Percentiles rank a stretch among this genome's conserved stretches.
Conservation (phyloP, 164 flowering plant species). For the Sedum album region DNA sequence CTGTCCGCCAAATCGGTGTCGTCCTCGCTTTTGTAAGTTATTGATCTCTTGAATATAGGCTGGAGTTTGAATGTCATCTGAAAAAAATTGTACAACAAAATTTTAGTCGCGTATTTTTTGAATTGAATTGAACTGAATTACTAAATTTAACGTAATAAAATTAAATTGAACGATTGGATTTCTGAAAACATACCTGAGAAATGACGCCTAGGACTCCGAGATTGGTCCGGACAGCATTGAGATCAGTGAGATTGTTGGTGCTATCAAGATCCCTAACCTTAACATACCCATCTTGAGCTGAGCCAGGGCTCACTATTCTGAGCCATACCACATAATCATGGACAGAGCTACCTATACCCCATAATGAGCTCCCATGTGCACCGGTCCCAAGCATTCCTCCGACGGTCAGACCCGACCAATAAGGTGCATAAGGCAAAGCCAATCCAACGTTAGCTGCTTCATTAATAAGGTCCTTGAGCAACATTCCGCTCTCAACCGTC, state of each 20-base stretch:
- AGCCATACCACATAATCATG: constrained; percentile 52
- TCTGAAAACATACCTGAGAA: constrained; percentile 42
- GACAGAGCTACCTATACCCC: constrained; percentile 57
- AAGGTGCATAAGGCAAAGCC: constrained; percentile 59
- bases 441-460: constrained; percentile 47
- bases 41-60: constrained; percentile 57
- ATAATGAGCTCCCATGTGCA: constrained; percentile 72
- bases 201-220: constrained; percentile 79
- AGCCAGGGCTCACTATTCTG: constrained; percentile 46
- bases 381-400: constrained; percentile 68
- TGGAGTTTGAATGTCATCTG: constrained; percentile 56
- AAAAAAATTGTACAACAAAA: neutral
- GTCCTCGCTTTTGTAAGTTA: constrained; percentile 23
- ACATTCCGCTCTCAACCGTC: constrained; percentile 53
- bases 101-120: too few relatives aligned
- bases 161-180: neutral
- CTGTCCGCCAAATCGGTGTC: constrained; percentile 47
- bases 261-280: constrained; percentile 27
- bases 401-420: constrained; percentile 76
- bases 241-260: constrained; percentile 20
- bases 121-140: too few relatives aligned
- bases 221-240: constrained; percentile 51
- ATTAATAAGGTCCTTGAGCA: constrained; percentile 41
- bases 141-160: too few relatives aligned
- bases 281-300: constrained; percentile 40